Percentiles rank a stretch among this genome's conserved stretches.
phyloP scores from a whole-genome alignment of 371 early-diverging fungal genomes.

The Haplosporangium sp. region DNA sequence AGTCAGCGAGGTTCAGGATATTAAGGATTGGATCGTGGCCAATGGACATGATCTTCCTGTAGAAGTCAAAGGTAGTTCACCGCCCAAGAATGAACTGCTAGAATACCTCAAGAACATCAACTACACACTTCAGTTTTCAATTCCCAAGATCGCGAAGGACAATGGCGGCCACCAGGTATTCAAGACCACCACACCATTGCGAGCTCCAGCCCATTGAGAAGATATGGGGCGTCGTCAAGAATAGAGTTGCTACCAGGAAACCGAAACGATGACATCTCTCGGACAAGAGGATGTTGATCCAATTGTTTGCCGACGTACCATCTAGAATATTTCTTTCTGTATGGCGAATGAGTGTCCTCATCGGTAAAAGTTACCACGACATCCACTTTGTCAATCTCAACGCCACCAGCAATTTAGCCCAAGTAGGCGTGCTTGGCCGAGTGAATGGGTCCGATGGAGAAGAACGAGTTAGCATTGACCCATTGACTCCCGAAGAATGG shows the following conservation, averaged over 20 bases:
- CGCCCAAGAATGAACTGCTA: not conserved
- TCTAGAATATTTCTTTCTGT: not conserved
- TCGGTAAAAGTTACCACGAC: no score
- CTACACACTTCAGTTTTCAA: not conserved
- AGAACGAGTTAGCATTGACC: no score
- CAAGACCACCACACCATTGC: constrained; percentile 27
- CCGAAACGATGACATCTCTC: not conserved
- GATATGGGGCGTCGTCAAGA: constrained; percentile 26
- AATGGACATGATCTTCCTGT: not conserved
- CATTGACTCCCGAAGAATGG: no score
- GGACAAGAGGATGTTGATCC: not conserved
- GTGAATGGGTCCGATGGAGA: no score
- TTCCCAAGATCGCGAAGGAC: constrained; percentile 6
- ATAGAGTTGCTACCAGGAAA: constrained; percentile 14
- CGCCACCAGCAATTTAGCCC: no score
- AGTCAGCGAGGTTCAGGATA: not conserved
- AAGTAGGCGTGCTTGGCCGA: no score
- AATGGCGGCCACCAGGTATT: constrained; percentile 18
- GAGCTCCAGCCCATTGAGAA: constrained; percentile 35
- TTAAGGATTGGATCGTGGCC: not conserved
- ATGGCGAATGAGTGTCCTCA: no score
- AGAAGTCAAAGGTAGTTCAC: not conserved
- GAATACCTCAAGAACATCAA: not conserved
- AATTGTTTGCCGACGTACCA: not conserved
- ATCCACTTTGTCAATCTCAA: no score